phyloP scores from a whole-genome alignment of 306 rosid species.

The Quercus dentata region DNA sequence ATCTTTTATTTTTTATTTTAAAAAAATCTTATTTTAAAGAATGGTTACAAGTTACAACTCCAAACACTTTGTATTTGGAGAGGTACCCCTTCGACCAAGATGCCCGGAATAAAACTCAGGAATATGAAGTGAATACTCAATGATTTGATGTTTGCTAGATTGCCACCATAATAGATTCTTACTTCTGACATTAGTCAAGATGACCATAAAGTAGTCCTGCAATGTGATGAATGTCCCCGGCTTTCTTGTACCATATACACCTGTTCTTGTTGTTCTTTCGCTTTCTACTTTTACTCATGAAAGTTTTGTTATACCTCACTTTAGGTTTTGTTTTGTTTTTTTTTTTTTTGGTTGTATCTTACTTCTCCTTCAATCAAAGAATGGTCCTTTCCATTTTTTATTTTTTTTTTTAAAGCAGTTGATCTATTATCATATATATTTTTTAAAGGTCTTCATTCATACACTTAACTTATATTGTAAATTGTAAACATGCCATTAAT shows the following conservation, averaged over 20 bases:
- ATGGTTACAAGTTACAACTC: too few species aligned
- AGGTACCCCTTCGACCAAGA: too few species aligned
- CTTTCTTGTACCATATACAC: neutral
- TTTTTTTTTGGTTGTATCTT: neutral
- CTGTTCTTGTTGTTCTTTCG: conserved; percentile 10
- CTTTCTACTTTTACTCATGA: neutral
- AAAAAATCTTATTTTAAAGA: too few species aligned
- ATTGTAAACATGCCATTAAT: neutral
- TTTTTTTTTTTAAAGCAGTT: neutral
- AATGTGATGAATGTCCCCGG: neutral
- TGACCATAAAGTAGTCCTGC: neutral
- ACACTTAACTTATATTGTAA: neutral
- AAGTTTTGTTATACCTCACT: conserved; percentile 1
- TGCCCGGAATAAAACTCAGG: too few species aligned
- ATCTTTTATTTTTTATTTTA: too few species aligned
- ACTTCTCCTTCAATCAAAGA: conserved; percentile 25
- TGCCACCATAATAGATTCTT: neutral
- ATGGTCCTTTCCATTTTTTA: neutral
- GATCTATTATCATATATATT: neutral
- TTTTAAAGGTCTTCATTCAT: neutral
- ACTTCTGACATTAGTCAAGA: neutral
- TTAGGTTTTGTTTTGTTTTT: neutral
- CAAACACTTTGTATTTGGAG: too few species aligned
- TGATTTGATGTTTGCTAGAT: neutral
- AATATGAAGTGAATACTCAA: neutral